Evolutionary conservation across 371 early-diverging fungal genomes (phyloP).

Genomic region (Blyttiomyces sp.): DNA sequence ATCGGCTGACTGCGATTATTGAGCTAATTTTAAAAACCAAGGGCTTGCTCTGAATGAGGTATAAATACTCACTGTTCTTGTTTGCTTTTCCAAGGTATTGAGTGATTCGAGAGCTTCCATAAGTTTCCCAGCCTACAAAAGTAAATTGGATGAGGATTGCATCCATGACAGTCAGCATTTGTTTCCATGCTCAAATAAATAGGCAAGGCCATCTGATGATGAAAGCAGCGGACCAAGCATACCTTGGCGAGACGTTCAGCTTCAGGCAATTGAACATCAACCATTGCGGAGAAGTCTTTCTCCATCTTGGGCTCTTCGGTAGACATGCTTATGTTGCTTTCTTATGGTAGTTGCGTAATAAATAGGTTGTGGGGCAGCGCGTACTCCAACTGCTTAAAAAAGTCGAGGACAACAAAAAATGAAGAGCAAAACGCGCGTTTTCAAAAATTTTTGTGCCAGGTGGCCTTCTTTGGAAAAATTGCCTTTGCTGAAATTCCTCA

Average conservation of each 20-base stretch:
- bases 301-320: constrained; percentile 90
- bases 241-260: constrained; percentile 72
- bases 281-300: constrained; percentile 81
- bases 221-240: neutral
- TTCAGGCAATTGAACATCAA: constrained; percentile 74
- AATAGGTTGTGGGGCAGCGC: too few relatives aligned
- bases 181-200: neutral
- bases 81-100: constrained; percentile 81
- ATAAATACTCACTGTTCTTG: constrained; percentile 67
- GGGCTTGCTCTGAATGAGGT: neutral
- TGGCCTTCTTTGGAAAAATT: too few relatives aligned
- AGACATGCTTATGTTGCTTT: too few relatives aligned
- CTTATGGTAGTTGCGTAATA: too few relatives aligned
- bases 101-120: constrained; percentile 80
- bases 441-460: too few relatives aligned
- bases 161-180: neutral
- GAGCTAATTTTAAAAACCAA: neutral
- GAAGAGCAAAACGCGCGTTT: too few relatives aligned
- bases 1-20: constrained; percentile 67
- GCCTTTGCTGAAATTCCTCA: too few relatives aligned
- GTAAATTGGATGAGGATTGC: constrained; percentile 4
- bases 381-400: too few relatives aligned
- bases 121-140: constrained; percentile 71
- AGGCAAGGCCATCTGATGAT: neutral
- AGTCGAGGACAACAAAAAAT: too few relatives aligned